Base-by-base conservation (phyloP, 2,329 filamentous ascomycete species). In the Colletotrichum sansevieriae region DNA sequence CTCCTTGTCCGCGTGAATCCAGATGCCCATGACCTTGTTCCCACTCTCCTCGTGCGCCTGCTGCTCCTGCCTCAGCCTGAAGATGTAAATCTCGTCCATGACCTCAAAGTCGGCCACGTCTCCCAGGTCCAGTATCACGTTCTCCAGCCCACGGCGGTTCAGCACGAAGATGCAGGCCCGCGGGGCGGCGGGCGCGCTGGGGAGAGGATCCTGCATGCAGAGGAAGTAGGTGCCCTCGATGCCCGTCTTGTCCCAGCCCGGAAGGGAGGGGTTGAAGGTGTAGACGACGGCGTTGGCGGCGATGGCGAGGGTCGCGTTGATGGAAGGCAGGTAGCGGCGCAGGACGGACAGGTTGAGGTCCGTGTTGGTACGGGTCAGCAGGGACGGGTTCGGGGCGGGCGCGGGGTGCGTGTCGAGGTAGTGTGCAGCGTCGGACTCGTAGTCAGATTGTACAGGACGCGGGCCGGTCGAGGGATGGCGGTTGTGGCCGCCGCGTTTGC, bases 221-320 rank as follows among this genome's bases (percentile, higher is more conserved):
- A 98, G 88, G 78, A 98, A 99, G 72, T 98, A 83, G 12, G 93
- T 92, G 44, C 96, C 96, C 80, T 97, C 95, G 11, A 95, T 87
- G 64, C 91, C 92, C 52, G 88, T 88, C 83, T 97, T 97, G 77
- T 96, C 92, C 96, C 96, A 98, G 68, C 84, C 81, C 60, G 87
- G 83, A 3, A 88, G 85, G 4, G 84, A 80, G 54, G 88, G 84
- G 70, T 86, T 88, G 82, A 97, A 96, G 55, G 87, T 88, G 83
- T 98, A 98, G 72, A 98, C 87, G 41, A 96, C 93, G 29, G 92
- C 92, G 75, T 95, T 97, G 37, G 92, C 91, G 6, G 94, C 94
- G 73, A 96, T 91, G 71, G 92, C 91, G 71, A 94, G 84, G 76
- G 98, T 94, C 60, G 85, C 83, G 67, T 84, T 84, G 72, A 98